These are phyloP conservation scores for Adenanthera pavonina DNA, from an alignment of 306 rosid genomes.

Conservation along the genomic window DNA sequence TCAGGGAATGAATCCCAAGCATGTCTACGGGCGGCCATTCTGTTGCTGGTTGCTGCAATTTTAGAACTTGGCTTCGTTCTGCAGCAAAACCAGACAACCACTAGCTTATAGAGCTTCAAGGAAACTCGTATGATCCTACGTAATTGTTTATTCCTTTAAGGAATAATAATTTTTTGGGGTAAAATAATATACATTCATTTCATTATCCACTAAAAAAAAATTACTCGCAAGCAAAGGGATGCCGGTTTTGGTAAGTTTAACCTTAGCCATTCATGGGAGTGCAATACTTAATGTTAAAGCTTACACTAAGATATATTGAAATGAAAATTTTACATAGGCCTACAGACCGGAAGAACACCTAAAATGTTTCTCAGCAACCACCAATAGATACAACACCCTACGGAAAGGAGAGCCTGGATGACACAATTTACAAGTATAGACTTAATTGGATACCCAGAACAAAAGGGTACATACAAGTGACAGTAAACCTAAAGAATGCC, in stretches of 20 bases:
- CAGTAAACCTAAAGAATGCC: slow-evolving; percentile 35
- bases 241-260: too few relatives aligned
- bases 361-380: neutral
- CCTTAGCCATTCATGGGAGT: too few relatives aligned
- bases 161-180: too few relatives aligned
- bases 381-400: slow-evolving; percentile 40
- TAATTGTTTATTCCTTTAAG: neutral
- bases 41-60: neutral
- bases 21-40: neutral
- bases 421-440: slow-evolving; percentile 44
- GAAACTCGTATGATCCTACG: neutral
- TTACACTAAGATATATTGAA: neutral
- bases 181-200: too few relatives aligned
- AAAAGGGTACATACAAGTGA: slow-evolving; percentile 31
- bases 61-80: neutral
- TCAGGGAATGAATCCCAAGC: too few relatives aligned
- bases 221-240: too few relatives aligned
- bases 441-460: slow-evolving; percentile 32
- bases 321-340: neutral
- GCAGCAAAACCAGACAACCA: neutral
- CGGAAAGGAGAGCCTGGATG: neutral
- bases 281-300: neutral
- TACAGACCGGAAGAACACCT: slow-evolving; percentile 5
- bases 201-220: too few relatives aligned
- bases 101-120: neutral